Evolutionary conservation across 495 filamentous ascomycete species (phyloP).

Genomic region (Lasiosphaeriaceae sp.): DNA sequence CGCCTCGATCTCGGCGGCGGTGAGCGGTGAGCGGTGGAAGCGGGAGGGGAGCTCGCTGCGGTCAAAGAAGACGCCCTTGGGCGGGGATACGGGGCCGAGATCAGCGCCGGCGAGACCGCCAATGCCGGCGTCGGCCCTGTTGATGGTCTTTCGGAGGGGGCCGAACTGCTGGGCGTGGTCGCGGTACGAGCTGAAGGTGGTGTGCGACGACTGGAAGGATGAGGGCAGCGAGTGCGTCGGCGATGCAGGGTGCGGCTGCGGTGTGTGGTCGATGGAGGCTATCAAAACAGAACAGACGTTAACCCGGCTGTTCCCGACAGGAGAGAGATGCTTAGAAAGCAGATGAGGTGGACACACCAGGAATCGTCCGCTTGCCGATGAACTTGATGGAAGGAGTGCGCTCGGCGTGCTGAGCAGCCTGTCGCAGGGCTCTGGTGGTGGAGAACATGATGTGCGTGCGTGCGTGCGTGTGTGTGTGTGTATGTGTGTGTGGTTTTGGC

Average conservation of each 20-base stretch:
- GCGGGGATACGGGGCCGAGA: slow-evolving; percentile 66
- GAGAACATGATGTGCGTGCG: slow-evolving; percentile 49
- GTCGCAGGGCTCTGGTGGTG: slow-evolving; percentile 61
- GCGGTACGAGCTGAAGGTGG: slow-evolving; percentile 86
- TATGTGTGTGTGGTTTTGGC: neutral
- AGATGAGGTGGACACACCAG: slow-evolving; percentile 56
- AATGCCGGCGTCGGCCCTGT: slow-evolving; percentile 49
- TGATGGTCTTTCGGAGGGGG: slow-evolving; percentile 62
- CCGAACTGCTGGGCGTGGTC: slow-evolving; percentile 92
- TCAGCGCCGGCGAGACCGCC: slow-evolving; percentile 62
- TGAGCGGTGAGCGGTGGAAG: slow-evolving; percentile 72
- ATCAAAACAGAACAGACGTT: slow-evolving; percentile 1
- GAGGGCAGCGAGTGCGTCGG: slow-evolving; percentile 50
- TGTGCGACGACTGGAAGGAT: slow-evolving; percentile 63
- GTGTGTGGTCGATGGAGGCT: slow-evolving; percentile 80
- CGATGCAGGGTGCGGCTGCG: slow-evolving; percentile 59
- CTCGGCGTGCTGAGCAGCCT: slow-evolving; percentile 56
- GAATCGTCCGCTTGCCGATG: slow-evolving; percentile 78
- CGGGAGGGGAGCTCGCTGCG: slow-evolving; percentile 78
- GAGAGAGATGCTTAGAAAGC: neutral
- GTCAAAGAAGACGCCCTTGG: slow-evolving; percentile 79
- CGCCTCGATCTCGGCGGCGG: slow-evolving; percentile 84
- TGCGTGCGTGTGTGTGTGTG: no score
- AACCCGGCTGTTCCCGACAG: neutral
- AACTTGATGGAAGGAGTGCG: slow-evolving; percentile 87